Evolutionary conservation across 2,329 filamentous ascomycete genomes (phyloP), one percentile per base, ranked within the genome.

Genomic region (Xylariaceae sp.): DNA sequence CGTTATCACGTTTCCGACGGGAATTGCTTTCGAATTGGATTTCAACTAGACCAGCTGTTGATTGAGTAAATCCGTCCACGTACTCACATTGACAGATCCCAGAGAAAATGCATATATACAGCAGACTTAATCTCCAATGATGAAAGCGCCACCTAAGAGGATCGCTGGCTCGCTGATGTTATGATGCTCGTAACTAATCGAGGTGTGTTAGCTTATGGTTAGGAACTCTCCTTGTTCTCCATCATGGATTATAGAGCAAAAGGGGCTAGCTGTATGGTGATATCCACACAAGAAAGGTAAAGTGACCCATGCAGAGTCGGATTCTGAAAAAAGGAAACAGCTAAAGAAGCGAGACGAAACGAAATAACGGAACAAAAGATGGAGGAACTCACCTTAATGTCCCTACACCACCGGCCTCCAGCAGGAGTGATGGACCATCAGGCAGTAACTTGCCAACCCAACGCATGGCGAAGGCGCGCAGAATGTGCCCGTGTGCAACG

Each of bases 391-490:
- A 88, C 86, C 88, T 93, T 67, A 95, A 72, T 1, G 88, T 89
- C 0, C 89, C 90, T 1, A 94, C 86, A 65, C 89, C 90, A n/a
- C 90, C 90, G 4, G 90, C 89, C 73, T 97, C 92, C n/a, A 97
- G 77, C 62, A 96, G 79, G 71, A 97, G 85, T 4, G 86, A 83
- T 45, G 90, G 88, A 6, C 88, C 91, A 53, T 91, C 87, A 57
- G 84, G 82, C 60, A 97, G 77, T 10, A 83, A 79, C 76, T 88
- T 88, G 0, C 85, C 84, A 0, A 87, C 82, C 92, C 92, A 97
- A 37, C 92, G 82, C 79, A 93, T 90, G 5, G 92, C 92, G 72
- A 97, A 91, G 0, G 90, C 90, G 13, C 92, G 81, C 56, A 97
- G 77, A 58, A 96, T 93, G 75, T 96, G 92, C 0, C 92, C 92